Percentiles rank a stretch among this genome's conserved stretches.
These are phyloP conservation scores for Hymenoscyphus linearis DNA, from an alignment of 2,329 filamentous ascomycete species.

Conservation along the genomic window DNA sequence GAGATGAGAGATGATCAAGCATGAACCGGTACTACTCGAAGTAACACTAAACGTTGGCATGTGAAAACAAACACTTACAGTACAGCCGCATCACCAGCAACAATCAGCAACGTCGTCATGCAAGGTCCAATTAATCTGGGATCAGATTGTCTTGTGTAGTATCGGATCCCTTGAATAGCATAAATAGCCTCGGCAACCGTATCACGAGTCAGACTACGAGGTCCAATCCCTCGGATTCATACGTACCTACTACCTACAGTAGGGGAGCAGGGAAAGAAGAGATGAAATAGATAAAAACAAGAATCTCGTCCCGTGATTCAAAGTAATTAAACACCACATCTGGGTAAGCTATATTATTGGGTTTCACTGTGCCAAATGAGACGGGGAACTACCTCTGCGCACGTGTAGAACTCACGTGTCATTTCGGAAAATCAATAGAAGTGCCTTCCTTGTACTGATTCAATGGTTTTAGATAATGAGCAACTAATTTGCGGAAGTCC, in stretches of 20 bases:
- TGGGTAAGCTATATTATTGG: neutral
- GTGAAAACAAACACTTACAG: constrained; percentile 1
- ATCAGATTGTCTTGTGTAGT: neutral
- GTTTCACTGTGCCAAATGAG: neutral
- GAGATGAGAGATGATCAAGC: neutral
- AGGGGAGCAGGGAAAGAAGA: neutral
- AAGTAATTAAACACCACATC: neutral
- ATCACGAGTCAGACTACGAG: constrained; percentile 3
- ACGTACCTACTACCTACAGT: too few species aligned
- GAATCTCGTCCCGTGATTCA: neutral
- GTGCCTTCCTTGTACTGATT: neutral
- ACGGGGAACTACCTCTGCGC: neutral
- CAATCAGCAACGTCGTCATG: neutral
- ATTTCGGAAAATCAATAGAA: neutral
- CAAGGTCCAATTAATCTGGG: neutral
- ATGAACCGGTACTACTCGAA: too few species aligned
- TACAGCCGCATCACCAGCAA: neutral
- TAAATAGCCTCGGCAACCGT: constrained; percentile 3
- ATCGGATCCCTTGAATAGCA: constrained; percentile 1
- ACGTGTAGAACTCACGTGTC: neutral
- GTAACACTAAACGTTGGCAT: neutral
- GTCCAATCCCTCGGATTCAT: neutral
- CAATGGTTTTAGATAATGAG: neutral
- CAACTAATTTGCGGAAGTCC: neutral
- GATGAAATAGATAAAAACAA: neutral